These are phyloP conservation scores for Colletotrichum cuscutae DNA, from an alignment of 2,329 filamentous ascomycete genomes.

Conservation along the genomic window DNA sequence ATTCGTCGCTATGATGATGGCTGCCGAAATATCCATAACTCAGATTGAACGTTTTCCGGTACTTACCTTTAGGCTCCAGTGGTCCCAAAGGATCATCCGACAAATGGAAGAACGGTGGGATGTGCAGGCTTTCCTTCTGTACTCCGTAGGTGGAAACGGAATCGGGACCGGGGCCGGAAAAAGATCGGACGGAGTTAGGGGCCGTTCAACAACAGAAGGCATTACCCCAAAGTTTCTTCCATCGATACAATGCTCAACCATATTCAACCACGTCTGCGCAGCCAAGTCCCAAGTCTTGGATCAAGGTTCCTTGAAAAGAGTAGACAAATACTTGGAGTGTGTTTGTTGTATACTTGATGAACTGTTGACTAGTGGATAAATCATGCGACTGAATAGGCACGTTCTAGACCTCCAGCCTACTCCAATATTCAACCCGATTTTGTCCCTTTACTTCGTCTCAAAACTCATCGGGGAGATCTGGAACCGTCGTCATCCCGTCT, in stretches of 20 bases:
- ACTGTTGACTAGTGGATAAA: background rate
- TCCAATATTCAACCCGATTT: background rate
- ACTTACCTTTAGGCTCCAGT: background rate
- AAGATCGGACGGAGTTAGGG: background rate
- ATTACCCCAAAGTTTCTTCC: background rate
- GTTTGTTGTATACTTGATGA: background rate
- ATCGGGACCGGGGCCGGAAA: slow-evolving; percentile 1
- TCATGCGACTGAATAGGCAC: background rate
- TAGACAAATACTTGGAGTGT: background rate
- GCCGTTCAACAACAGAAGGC: background rate
- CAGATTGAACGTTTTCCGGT: background rate
- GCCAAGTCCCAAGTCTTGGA: background rate
- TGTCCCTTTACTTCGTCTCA: background rate
- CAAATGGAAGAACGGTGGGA: background rate
- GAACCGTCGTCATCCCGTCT: background rate
- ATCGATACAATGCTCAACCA: background rate
- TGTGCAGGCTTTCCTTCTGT: background rate
- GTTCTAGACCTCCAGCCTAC: background rate
- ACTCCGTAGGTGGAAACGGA: background rate
- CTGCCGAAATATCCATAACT: background rate
- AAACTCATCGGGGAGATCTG: background rate
- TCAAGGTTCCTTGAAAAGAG: background rate
- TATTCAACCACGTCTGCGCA: background rate
- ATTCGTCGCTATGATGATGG: background rate
- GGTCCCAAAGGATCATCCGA: background rate